These are phyloP conservation scores for Malania oleifera DNA, from an alignment of 164 flowering plant species.

Conservation along the genomic window DNA sequence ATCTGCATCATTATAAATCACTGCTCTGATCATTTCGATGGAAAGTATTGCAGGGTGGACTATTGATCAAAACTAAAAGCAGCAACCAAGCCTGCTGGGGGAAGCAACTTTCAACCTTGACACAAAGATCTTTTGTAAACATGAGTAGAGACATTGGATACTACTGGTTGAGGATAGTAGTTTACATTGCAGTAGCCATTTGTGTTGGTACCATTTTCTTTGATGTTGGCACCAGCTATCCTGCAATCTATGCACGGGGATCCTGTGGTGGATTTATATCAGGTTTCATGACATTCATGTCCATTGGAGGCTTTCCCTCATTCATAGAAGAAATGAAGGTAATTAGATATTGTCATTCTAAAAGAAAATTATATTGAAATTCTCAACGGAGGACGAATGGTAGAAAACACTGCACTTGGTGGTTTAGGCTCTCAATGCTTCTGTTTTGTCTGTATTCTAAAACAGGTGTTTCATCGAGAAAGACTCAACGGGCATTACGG, in stretches of 20 bases:
- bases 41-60: conserved; percentile 22
- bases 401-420: neutral
- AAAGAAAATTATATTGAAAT: neutral
- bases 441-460: neutral
- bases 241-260: conserved; percentile 23
- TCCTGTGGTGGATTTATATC: conserved; percentile 23
- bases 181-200: conserved; percentile 26
- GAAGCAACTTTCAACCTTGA: conserved; percentile 45
- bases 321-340: conserved; percentile 34
- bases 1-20: neutral
- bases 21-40: neutral
- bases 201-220: conserved; percentile 23
- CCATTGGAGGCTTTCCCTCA: conserved; percentile 33
- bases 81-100: conserved; percentile 38
- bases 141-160: conserved; percentile 60
- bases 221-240: conserved; percentile 18
- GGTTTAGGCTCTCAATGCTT: neutral
- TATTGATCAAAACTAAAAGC: neutral
- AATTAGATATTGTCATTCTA: neutral
- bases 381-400: neutral
- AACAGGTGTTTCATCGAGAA: conserved; percentile 49
- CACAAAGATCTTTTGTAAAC: conserved; percentile 40
- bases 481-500: conserved; percentile 63
- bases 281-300: conserved; percentile 33
- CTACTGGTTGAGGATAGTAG: conserved; percentile 45